phyloP scores from a whole-genome alignment of 2,329 filamentous ascomycete genomes.

The Penicillium freii region DNA sequence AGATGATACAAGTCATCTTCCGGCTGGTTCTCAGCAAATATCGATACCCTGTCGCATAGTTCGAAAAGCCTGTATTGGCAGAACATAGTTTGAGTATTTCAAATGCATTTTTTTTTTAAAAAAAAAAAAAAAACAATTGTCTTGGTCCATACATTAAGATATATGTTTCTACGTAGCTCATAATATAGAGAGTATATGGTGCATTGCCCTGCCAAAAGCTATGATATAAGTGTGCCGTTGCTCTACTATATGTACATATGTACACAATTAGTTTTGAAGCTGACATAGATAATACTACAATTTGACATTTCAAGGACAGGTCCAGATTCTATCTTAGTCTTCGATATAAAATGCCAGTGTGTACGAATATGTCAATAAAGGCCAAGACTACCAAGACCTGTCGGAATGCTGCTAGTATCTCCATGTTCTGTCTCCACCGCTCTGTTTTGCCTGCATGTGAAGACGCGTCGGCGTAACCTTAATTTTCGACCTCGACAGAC shows the following conservation, averaged over 20 bases:
- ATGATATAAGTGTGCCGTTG: neutral
- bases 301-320: neutral
- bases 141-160: neutral
- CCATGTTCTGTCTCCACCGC: slow-evolving; percentile 8
- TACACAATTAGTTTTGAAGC: too few species aligned
- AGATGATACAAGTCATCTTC: neutral
- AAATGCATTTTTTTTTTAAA: neutral
- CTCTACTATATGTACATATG: too few species aligned
- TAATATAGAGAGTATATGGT: neutral
- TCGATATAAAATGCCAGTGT: neutral
- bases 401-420: neutral
- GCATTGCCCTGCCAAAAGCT: neutral
- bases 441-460: slow-evolving; percentile 19
- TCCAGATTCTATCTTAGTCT: neutral
- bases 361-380: neutral
- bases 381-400: neutral
- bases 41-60: slow-evolving; percentile 13
- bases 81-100: neutral
- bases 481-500: neutral
- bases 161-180: neutral
- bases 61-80: neutral
- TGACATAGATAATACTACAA: neutral
- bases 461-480: slow-evolving; percentile 17
- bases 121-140: neutral
- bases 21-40: slow-evolving; percentile 4